Evolutionary conservation across 257 asterid genomes (phyloP).

Genomic region (Solanum verrucosum): DNA sequence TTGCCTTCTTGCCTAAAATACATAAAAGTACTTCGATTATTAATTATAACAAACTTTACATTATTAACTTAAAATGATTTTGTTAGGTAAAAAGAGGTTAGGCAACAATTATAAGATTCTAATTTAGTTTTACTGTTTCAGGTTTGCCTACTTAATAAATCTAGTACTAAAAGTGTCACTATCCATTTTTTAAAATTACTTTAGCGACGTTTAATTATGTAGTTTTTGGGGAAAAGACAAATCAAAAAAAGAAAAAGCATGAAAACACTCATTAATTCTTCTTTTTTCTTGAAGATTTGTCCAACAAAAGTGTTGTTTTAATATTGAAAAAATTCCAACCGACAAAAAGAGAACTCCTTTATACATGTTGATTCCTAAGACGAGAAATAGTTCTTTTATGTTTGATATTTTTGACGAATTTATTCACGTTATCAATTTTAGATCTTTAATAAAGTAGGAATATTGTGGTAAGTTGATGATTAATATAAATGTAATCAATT

Average conservation of each 20-base stretch:
- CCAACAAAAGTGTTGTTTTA: background rate
- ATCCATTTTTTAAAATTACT: background rate
- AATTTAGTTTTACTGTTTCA: background rate
- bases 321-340: background rate
- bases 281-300: background rate
- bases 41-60: background rate
- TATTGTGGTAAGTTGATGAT: background rate
- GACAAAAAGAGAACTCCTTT: background rate
- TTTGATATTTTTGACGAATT: background rate
- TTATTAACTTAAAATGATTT: background rate
- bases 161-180: background rate
- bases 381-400: background rate
- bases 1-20: background rate
- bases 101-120: background rate
- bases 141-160: background rate
- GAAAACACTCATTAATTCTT: background rate
- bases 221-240: background rate
- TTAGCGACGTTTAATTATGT: background rate
- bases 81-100: background rate
- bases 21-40: background rate
- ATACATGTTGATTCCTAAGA: slow-evolving; percentile 1
- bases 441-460: background rate
- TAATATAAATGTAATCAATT: background rate
- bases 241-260: background rate
- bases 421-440: background rate